Conservation (phyloP, 1,284 basidiomycete genomes). For the Taiwanofungus camphoratus region DNA sequence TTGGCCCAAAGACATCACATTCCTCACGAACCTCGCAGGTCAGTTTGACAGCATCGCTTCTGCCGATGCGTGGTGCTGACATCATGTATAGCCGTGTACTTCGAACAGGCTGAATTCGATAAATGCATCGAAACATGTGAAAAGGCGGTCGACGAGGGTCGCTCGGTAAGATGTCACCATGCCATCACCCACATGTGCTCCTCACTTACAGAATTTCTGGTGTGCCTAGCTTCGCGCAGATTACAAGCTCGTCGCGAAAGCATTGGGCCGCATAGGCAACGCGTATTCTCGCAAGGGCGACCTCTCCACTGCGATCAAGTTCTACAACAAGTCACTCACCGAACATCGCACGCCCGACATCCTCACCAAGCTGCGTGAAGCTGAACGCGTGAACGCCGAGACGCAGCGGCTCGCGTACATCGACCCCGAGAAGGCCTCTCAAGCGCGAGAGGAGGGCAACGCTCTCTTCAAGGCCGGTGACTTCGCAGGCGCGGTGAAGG, state of each 20-base stretch:
- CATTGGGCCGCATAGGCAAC: conserved; percentile 85
- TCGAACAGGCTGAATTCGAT: conserved; percentile 90
- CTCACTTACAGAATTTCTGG: conserved; percentile 4
- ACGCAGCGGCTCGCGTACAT: conserved; percentile 82
- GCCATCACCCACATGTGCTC: background rate
- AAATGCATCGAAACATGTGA: conserved; percentile 90
- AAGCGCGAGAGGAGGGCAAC: conserved; percentile 91
- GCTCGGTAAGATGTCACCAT: conserved; percentile 44
- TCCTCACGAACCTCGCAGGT: conserved; percentile 87
- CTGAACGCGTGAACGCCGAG: conserved; percentile 79
- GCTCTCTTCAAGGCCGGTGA: conserved; percentile 86
- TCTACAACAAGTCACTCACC: conserved; percentile 86
- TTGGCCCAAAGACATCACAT: conserved; percentile 92
- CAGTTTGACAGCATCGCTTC: conserved; percentile 21
- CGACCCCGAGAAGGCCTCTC: conserved; percentile 80
- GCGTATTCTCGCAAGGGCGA: conserved; percentile 85
- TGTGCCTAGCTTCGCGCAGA: conserved; percentile 62
- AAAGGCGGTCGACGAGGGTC: conserved; percentile 93
- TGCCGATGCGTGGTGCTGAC: background rate
- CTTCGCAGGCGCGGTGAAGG: conserved; percentile 89
- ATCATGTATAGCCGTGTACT: conserved; percentile 68
- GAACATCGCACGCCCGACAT: conserved; percentile 97
- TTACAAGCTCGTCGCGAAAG: conserved; percentile 80
- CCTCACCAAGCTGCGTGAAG: conserved; percentile 84
- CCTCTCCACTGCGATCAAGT: conserved; percentile 77